Conservation (phyloP, 345 rosid species). For the Punica granatum region DNA sequence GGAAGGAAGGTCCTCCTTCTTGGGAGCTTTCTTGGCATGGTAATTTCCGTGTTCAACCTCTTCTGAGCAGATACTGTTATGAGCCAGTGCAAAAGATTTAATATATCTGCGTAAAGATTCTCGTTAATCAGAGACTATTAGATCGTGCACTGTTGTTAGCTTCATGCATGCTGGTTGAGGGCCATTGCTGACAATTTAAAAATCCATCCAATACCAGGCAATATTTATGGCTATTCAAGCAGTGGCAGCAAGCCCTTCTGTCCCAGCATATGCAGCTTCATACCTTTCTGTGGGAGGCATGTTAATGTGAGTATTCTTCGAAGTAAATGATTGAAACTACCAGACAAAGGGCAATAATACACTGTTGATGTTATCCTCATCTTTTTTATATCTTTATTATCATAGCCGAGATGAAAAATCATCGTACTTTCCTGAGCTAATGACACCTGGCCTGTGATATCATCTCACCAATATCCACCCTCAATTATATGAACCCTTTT, state of each 20-base stretch:
- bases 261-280: slow-evolving; percentile 32
- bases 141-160: neutral
- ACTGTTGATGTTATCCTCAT: neutral
- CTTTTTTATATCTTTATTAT: neutral
- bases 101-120: neutral
- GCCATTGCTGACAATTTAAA: neutral
- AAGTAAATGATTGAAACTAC: neutral
- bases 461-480: too few relatives aligned
- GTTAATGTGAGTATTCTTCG: slow-evolving; percentile 50
- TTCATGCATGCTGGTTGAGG: neutral
- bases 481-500: too few relatives aligned
- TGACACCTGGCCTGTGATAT: too few relatives aligned
- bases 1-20: slow-evolving; percentile 44
- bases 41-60: slow-evolving; percentile 3
- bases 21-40: slow-evolving; percentile 47
- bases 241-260: slow-evolving; percentile 47
- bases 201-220: slow-evolving; percentile 43
- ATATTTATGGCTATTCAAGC: slow-evolving; percentile 78
- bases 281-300: slow-evolving; percentile 90
- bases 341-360: neutral
- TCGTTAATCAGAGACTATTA: neutral
- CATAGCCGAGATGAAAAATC: neutral
- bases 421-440: too few relatives aligned
- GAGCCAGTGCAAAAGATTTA: neutral
- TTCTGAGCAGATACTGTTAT: neutral